phyloP scores from a whole-genome alignment of 768 basidiomycete species.

The Trametes sanguinea region DNA sequence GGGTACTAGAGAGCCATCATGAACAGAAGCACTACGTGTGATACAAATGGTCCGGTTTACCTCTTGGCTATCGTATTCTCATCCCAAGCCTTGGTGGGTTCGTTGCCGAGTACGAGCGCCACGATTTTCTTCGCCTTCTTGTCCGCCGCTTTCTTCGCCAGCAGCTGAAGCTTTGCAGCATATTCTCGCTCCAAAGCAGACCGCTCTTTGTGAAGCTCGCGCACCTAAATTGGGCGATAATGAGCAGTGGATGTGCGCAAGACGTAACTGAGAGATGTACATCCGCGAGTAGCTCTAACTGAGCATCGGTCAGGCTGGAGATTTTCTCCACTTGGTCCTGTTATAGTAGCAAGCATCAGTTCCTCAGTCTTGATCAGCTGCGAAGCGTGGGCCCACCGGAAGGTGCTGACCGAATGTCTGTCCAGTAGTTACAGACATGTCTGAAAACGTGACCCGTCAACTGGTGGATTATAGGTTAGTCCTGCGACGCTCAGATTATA shows the following conservation, averaged over 20 bases:
- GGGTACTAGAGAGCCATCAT: slow-evolving; percentile 49
- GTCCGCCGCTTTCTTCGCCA: slow-evolving; percentile 69
- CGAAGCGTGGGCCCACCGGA: slow-evolving; percentile 43
- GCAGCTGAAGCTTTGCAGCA: slow-evolving; percentile 63
- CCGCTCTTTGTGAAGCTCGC: slow-evolving; percentile 70
- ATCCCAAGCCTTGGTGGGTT: slow-evolving; percentile 64
- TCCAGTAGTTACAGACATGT: slow-evolving; percentile 12
- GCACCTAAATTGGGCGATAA: slow-evolving; percentile 47
- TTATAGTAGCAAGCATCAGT: neutral
- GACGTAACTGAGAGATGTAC: slow-evolving; percentile 41
- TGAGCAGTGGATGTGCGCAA: neutral
- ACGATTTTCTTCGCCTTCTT: slow-evolving; percentile 64
- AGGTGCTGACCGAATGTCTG: slow-evolving; percentile 54
- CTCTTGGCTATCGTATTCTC: slow-evolving; percentile 55
- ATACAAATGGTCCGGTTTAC: slow-evolving; percentile 36
- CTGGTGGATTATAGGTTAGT: no score
- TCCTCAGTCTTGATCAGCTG: neutral
- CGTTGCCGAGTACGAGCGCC: slow-evolving; percentile 61
- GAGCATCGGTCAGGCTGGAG: slow-evolving; percentile 55
- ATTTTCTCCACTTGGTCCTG: slow-evolving; percentile 79
- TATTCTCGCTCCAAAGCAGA: slow-evolving; percentile 77
- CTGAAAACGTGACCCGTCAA: neutral
- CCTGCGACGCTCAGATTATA: no score
- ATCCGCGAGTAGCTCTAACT: slow-evolving; percentile 65
- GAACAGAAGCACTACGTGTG: neutral